A percentile compares a stretch with the other conserved stretches of the same genome.
phyloP scores from a whole-genome alignment of 805 yeast genomes.

The Saturnispora besseyi region DNA sequence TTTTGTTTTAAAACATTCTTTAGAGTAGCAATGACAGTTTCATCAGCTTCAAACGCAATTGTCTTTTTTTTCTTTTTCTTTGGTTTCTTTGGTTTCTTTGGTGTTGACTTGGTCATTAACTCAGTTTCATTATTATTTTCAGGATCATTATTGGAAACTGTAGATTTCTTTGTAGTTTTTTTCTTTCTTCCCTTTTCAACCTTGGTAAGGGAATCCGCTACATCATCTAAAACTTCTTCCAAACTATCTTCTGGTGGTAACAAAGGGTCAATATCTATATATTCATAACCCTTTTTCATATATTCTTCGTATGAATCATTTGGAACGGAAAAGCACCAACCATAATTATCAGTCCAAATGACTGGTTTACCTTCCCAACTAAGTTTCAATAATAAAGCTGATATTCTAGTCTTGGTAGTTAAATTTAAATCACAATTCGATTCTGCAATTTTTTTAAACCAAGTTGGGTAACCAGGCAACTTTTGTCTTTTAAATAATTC shows the following conservation, averaged over 20 bases:
- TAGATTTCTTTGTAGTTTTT: background rate
- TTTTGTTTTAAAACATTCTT: background rate
- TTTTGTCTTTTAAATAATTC: conserved; percentile 63
- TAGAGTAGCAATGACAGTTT: conserved; percentile 13
- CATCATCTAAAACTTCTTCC: conserved; percentile 10
- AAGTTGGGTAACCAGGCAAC: conserved; percentile 84
- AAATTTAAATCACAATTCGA: conserved; percentile 36
- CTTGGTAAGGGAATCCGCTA: background rate
- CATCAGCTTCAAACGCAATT: conserved; percentile 10
- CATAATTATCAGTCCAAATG: conserved; percentile 66
- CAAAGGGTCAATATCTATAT: conserved; percentile 27
- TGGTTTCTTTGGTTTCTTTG: background rate
- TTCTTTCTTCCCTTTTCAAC: background rate
- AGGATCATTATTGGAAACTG: background rate
- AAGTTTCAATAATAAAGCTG: conserved; percentile 67
- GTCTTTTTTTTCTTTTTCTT: conserved; percentile 2
- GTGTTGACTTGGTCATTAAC: background rate
- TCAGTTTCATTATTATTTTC: background rate
- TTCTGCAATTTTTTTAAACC: conserved; percentile 64
- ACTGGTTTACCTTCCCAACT: conserved; percentile 84
- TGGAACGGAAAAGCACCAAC: conserved; percentile 82
- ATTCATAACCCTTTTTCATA: conserved; percentile 20
- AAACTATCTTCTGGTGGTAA: conserved; percentile 13
- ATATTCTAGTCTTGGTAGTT: conserved; percentile 61
- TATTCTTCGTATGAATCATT: conserved; percentile 28